Conservation (phyloP, 1,139 yeast species). For the Scheffersomyces lignicola region DNA sequence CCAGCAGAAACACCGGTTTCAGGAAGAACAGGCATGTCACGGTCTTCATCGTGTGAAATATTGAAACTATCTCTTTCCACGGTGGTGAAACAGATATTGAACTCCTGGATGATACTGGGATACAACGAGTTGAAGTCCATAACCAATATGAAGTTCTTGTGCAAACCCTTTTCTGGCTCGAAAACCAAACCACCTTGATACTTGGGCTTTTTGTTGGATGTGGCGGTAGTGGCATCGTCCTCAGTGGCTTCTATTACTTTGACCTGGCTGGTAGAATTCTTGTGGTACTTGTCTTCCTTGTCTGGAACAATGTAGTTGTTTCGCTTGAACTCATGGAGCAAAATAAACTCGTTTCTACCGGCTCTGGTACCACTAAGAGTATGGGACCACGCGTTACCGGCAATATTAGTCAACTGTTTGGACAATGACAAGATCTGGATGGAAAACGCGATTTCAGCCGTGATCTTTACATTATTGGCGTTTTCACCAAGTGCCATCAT, state of each 20-base stretch:
- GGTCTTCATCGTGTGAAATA: conserved; percentile 51
- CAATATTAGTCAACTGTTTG: conserved; percentile 86
- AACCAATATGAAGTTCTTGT: conserved; percentile 83
- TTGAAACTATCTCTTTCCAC: conserved; percentile 67
- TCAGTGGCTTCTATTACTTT: conserved; percentile 41
- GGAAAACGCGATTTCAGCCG: conserved; percentile 78
- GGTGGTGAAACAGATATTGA: conserved; percentile 94
- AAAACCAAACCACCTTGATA: conserved; percentile 96
- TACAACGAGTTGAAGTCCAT: conserved; percentile 98
- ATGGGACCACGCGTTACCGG: conserved; percentile 98
- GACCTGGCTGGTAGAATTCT: conserved; percentile 37
- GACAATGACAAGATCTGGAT: conserved; percentile 87
- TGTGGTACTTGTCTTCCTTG: conserved; percentile 59
- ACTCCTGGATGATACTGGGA: conserved; percentile 97
- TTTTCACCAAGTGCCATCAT: conserved; percentile 73
- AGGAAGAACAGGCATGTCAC: conserved; percentile 74
- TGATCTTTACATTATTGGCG: conserved; percentile 62
- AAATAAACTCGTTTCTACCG: conserved; percentile 91
- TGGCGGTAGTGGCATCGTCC: conserved; percentile 47
- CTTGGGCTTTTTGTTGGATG: conserved; percentile 73
- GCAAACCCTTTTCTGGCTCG: conserved; percentile 95
- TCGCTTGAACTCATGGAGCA: conserved; percentile 86
- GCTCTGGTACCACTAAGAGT: conserved; percentile 95
- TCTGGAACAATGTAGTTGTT: conserved; percentile 88
- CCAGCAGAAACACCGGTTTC: conserved; percentile 62